Evolutionary conservation across 2,329 filamentous ascomycete genomes (phyloP).

Genomic region (Ophiocordyceps camponoti-rufipedis): DNA sequence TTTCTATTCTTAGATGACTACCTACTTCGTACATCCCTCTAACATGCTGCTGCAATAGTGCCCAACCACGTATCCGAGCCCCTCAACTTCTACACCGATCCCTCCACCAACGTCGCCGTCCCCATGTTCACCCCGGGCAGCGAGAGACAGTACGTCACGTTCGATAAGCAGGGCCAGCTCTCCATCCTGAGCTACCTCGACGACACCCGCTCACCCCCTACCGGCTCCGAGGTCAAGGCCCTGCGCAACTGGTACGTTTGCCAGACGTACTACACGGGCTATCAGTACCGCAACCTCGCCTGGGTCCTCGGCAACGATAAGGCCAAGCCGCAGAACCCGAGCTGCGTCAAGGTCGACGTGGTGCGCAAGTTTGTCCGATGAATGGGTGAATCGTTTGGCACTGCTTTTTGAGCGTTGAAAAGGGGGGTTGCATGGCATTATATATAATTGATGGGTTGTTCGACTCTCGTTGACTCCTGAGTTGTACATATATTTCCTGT

Average conservation of each 20-base stretch:
- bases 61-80: slow-evolving; percentile 1
- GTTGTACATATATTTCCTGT: too few relatives aligned
- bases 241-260: slow-evolving; percentile 7
- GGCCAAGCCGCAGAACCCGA: slow-evolving; percentile 7
- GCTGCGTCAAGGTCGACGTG: slow-evolving; percentile 8
- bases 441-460: too few relatives aligned
- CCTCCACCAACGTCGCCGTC: slow-evolving; percentile 7
- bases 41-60: neutral
- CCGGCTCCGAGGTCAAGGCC: neutral
- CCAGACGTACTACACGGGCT: slow-evolving; percentile 4
- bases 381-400: neutral
- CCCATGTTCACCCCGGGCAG: slow-evolving; percentile 6
- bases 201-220: slow-evolving; percentile 4
- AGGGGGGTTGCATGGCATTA: too few relatives aligned
- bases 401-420: too few relatives aligned
- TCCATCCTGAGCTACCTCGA: slow-evolving; percentile 5
- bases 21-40: neutral
- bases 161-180: slow-evolving; percentile 5
- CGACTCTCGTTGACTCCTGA: too few relatives aligned
- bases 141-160: slow-evolving; percentile 8
- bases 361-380: slow-evolving; percentile 4
- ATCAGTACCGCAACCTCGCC: slow-evolving; percentile 5
- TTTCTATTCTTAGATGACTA: neutral
- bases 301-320: slow-evolving; percentile 5
- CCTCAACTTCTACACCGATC: slow-evolving; percentile 5